phyloP scores from a whole-genome alignment of 2,329 filamentous ascomycete species.

The Helicocarpus griseus region DNA sequence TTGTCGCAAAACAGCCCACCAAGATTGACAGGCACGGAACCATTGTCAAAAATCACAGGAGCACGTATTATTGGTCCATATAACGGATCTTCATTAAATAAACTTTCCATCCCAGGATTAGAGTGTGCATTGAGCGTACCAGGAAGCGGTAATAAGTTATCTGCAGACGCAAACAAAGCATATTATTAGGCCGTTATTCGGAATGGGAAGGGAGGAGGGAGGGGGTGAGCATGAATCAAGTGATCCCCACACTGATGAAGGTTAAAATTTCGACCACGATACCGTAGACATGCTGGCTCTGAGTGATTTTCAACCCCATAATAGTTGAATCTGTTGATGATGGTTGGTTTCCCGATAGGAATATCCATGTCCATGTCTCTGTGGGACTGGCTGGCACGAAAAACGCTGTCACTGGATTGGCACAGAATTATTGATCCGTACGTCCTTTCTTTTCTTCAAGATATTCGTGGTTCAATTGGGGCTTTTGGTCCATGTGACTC shows the following conservation, averaged over 20 bases:
- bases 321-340: background rate
- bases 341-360: background rate
- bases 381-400: background rate
- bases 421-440: background rate
- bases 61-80: background rate
- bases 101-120: background rate
- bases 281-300: background rate
- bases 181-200: background rate
- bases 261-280: background rate
- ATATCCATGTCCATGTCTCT: background rate
- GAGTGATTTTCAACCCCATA: background rate
- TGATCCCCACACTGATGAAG: background rate
- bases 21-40: background rate
- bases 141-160: background rate
- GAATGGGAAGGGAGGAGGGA: no score
- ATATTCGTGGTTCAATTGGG: background rate
- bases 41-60: background rate
- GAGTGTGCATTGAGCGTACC: background rate
- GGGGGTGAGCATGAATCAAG: background rate
- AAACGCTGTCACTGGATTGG: background rate
- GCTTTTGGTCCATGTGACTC: conserved; percentile 3
- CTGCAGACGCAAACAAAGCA: background rate
- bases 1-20: background rate
- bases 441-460: background rate
- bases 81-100: background rate